phyloP scores from a whole-genome alignment of 306 rosid species.

The Corylus americana region DNA sequence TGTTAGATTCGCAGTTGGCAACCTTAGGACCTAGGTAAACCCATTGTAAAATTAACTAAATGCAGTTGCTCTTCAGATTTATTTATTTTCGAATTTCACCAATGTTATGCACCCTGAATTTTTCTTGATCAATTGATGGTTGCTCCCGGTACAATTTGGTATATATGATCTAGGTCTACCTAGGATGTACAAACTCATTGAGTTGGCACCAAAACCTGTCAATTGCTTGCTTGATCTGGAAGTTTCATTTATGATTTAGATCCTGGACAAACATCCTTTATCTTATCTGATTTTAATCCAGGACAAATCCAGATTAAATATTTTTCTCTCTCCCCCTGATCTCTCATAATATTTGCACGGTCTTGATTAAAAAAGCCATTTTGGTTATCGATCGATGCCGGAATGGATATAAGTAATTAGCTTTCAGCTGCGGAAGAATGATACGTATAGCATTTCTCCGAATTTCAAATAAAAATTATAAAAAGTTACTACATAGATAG shows the following conservation, averaged over 20 bases:
- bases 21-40: neutral
- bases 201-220: slow-evolving; percentile 16
- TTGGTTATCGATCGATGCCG: slow-evolving; percentile 5
- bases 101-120: neutral
- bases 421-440: neutral
- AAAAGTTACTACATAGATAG: neutral
- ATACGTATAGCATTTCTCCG: neutral
- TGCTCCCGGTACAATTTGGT: neutral
- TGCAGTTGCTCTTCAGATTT: neutral
- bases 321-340: neutral
- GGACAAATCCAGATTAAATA: neutral
- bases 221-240: slow-evolving; percentile 21
- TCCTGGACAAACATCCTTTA: neutral
- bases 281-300: neutral
- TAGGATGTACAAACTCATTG: slow-evolving; percentile 3
- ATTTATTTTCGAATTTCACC: neutral
- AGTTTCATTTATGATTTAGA: slow-evolving; percentile 10
- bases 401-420: neutral
- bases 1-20: too few relatives aligned
- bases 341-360: neutral
- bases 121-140: slow-evolving; percentile 4
- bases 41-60: neutral
- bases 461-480: neutral
- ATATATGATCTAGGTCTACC: neutral
- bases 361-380: neutral